phyloP scores from a whole-genome alignment of 345 rosid species.

The Populus simonii region DNA sequence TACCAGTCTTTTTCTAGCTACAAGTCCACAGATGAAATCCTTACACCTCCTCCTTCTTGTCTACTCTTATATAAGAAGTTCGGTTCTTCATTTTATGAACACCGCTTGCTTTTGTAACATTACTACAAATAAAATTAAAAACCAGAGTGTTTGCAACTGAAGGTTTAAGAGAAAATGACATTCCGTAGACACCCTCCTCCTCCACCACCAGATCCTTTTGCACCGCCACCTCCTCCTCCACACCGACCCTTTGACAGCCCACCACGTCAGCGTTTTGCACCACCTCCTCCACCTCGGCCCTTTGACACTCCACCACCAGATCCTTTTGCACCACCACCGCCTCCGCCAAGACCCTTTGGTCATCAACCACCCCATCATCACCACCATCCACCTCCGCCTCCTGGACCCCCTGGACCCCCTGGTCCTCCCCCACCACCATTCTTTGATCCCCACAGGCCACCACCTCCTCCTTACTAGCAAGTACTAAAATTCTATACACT shows the following conservation, averaged over 20 bases:
- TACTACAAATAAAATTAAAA: neutral
- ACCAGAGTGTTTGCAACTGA: too few species aligned
- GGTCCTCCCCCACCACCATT: neutral
- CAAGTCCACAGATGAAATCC: neutral
- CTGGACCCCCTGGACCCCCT: neutral
- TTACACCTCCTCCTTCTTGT: neutral
- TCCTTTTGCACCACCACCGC: constrained; percentile 27
- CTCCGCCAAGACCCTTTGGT: neutral
- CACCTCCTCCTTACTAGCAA: neutral
- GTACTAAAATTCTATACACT: too few species aligned
- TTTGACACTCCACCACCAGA: constrained; percentile 13
- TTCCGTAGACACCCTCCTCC: constrained; percentile 15
- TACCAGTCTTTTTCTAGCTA: neutral
- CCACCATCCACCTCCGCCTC: constrained; percentile 19
- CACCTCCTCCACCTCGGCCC: constrained; percentile 5
- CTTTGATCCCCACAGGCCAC: neutral
- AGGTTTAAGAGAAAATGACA: neutral
- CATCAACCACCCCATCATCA: constrained; percentile 1
- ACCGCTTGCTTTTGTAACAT: neutral
- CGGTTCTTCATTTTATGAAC: too few species aligned
- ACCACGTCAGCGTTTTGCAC: constrained; percentile 7
- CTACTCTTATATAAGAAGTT: too few species aligned
- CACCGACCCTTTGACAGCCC: neutral
- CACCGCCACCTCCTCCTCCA: constrained; percentile 7
- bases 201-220: neutral